phyloP scores from a whole-genome alignment of 2,329 filamentous ascomycete species.

The Penicillium sp. region DNA sequence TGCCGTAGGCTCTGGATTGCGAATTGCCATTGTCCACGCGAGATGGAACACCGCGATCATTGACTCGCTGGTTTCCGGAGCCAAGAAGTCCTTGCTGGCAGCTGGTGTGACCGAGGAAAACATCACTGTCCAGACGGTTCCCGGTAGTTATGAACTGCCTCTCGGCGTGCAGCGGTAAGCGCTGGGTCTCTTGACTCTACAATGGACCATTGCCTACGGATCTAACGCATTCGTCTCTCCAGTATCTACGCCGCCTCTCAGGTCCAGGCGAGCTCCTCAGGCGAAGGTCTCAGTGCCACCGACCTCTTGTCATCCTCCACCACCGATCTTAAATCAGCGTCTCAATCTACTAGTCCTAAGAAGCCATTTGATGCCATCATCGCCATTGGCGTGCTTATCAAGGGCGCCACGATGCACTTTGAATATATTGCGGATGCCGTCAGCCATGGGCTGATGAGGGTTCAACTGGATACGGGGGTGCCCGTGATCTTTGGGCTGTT shows the following conservation, averaged over 20 bases:
- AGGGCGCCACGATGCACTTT: conserved; percentile 99
- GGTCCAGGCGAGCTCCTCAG: conserved; percentile 65
- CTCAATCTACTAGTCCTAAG: conserved; percentile 38
- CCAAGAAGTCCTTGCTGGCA: conserved; percentile 71
- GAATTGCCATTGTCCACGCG: conserved; percentile 92
- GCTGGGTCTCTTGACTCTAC: background rate
- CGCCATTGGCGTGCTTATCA: conserved; percentile 93
- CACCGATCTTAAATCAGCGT: conserved; percentile 59
- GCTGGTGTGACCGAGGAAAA: conserved; percentile 84
- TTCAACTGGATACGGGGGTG: conserved; percentile 83
- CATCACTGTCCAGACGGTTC: conserved; percentile 85
- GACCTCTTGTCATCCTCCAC: conserved; percentile 62
- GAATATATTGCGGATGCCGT: conserved; percentile 96
- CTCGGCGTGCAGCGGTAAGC: conserved; percentile 79
- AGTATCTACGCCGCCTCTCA: conserved; percentile 84
- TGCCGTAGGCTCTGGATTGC: conserved; percentile 63
- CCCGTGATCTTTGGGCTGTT: conserved; percentile 91
- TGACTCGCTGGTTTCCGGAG: conserved; percentile 75
- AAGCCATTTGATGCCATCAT: conserved; percentile 87
- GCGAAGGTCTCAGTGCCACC: conserved; percentile 45
- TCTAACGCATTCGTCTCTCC: conserved; percentile 1
- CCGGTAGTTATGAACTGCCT: conserved; percentile 91
- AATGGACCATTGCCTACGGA: background rate
- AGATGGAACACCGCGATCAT: conserved; percentile 93
- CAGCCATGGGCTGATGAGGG: conserved; percentile 87